A percentile compares a stretch with the other conserved stretches of the same genome.
phyloP scores from a whole-genome alignment of 176 grass and related monocot species.

The Hyparrhenia diplandra region DNA sequence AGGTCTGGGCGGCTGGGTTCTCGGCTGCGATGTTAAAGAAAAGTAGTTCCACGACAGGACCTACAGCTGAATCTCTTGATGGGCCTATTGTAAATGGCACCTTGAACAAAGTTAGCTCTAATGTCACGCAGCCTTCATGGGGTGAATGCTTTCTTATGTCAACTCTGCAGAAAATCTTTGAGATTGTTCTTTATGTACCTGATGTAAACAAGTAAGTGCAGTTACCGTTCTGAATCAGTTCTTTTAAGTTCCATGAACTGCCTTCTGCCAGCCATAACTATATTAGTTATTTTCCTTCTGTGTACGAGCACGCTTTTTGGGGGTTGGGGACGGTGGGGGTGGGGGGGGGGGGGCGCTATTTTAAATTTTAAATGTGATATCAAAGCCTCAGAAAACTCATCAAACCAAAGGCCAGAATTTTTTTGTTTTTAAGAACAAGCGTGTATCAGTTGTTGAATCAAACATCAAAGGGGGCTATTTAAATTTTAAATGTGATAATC shows the following conservation, averaged over 20 bases:
- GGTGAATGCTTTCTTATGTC: slow-evolving; percentile 68
- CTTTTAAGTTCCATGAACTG: slow-evolving; percentile 8
- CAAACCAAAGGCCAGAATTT: too few species aligned
- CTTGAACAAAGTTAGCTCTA: slow-evolving; percentile 36
- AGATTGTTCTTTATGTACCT: slow-evolving; percentile 57
- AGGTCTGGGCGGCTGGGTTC: slow-evolving; percentile 99
- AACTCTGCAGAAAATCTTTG: slow-evolving; percentile 67
- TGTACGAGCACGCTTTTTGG: background rate
- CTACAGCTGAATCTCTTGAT: slow-evolving; percentile 41
- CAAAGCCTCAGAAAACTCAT: too few species aligned
- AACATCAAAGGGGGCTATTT: too few species aligned
- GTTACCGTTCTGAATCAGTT: background rate
- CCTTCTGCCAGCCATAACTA: background rate
- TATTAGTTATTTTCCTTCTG: background rate
- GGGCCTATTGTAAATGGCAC: slow-evolving; percentile 36
- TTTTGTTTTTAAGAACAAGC: too few species aligned
- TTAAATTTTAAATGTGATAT: too few species aligned
- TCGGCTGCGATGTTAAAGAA: slow-evolving; percentile 83
- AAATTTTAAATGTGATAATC: too few species aligned
- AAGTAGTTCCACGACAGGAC: slow-evolving; percentile 44
- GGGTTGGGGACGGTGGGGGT: too few species aligned
- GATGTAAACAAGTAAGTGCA: slow-evolving; percentile 74
- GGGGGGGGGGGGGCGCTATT: too few species aligned
- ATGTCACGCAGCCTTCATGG: slow-evolving; percentile 37
- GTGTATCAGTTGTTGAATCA: too few species aligned